Evolutionary conservation across 768 basidiomycete genomes (phyloP), one percentile per base, ranked within the genome.

Genomic region (Grammothele lineata): DNA sequence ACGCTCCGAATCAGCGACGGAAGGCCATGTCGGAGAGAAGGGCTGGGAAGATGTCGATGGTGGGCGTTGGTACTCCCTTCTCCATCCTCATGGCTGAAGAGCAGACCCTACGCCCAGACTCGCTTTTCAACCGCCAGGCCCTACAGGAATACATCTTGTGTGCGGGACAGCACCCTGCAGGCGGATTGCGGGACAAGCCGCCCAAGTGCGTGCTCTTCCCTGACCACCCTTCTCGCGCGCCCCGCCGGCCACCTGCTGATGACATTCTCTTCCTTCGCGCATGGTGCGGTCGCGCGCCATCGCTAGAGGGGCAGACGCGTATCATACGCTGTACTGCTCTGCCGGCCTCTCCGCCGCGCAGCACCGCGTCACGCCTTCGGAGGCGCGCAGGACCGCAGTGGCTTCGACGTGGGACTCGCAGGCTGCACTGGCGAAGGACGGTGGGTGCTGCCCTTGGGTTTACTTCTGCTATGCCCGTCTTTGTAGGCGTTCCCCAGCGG

Each of bases 151-250:
- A 90, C 62, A 76, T 96, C 35, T 68, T 97, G 2, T 78, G 81
- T 40, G 90, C 91, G 15, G 92, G 85, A 0, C 96, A 99, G 59
- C 80, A 85, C 51, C 81, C 84, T 1, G 75, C 83, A 0, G 94
- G 92, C 6, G 96, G 96, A 14, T 65, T 98, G 41, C 74, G 92
- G 19, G 96, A 99, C 61, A 99, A 99, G 61, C 96, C 96, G 12
- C 90, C 91, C 32, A 97, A 96, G 88, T 90, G 64, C 43, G 79
- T 64, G 40, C 25, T 9, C n/a, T 32, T 30, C 17, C 15, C 30
- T 27, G 10, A n/a, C 36, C 37, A 33, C 25, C 11, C 18, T 21
- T 27, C 22, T 25, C 10, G 19, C 19, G 5, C 22, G n/a, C 33
- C 15, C 26, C 12, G 19, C 22, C 15, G 19, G 14, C 21, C 30